Percentiles rank a stretch among this genome's conserved stretches.
These are phyloP conservation scores for Fusarium paranaense DNA, from an alignment of 2,329 filamentous ascomycete genomes.

Conservation along the genomic window DNA sequence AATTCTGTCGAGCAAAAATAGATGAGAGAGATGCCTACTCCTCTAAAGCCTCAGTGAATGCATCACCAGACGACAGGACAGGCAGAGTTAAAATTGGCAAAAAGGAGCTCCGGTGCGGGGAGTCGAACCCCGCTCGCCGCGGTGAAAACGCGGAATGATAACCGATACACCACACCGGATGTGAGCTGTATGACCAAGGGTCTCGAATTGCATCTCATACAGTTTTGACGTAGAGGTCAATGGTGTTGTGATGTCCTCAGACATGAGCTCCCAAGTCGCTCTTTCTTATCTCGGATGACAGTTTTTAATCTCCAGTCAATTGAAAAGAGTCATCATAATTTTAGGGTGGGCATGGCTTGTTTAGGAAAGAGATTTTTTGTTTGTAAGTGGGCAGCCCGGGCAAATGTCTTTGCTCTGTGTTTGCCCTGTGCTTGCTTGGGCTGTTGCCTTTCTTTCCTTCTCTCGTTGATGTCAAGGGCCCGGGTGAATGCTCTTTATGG, in stretches of 20 bases:
- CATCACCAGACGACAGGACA: neutral
- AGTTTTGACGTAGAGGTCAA: rapidly evolving
- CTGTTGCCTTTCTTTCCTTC: neutral
- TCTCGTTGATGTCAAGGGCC: neutral
- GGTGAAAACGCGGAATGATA: constrained; percentile 8
- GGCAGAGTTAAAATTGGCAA: neutral
- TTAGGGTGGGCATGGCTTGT: neutral
- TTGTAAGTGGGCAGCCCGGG: neutral
- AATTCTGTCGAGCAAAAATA: neutral
- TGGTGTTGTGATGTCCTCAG: neutral
- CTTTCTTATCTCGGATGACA: neutral
- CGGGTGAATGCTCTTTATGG: neutral
- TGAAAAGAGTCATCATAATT: neutral
- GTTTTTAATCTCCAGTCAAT: neutral
- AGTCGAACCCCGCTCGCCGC: constrained; percentile 6
- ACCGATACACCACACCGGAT: constrained; percentile 6
- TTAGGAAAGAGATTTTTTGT: neutral
- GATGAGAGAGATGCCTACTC: neutral
- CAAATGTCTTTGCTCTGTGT: neutral
- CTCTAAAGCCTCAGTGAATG: neutral
- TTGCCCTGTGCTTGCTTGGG: neutral
- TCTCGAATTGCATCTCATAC: neutral
- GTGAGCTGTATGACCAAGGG: neutral
- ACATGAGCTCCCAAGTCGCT: no score
- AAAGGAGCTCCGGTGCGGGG: constrained; percentile 1